phyloP scores from a whole-genome alignment of 139 green algal genomes.

The Chlorella sorokiniana region DNA sequence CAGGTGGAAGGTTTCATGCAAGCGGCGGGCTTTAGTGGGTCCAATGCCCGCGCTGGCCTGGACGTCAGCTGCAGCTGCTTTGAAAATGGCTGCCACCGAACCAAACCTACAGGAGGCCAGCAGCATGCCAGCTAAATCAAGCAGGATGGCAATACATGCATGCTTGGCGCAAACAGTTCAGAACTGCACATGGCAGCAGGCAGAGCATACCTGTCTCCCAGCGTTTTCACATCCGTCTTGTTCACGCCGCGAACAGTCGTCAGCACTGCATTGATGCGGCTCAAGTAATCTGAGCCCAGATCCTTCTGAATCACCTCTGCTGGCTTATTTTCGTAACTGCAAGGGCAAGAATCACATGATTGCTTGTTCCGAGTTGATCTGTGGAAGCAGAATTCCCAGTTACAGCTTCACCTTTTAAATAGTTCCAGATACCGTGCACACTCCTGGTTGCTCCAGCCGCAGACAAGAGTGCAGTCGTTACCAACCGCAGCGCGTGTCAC shows the following conservation, averaged over 20 bases:
- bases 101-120: conserved; percentile 38
- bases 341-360: neutral
- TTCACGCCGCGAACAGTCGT: conserved; percentile 82
- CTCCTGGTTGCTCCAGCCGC: conserved; percentile 85
- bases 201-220: conserved; percentile 56
- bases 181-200: conserved; percentile 30
- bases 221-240: conserved; percentile 75
- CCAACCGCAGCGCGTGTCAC: conserved; percentile 79
- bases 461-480: conserved; percentile 87
- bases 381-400: neutral
- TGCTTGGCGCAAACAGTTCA: neutral
- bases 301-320: conserved; percentile 76
- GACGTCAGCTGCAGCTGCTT: conserved; percentile 65
- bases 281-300: conserved; percentile 77
- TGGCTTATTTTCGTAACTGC: conserved; percentile 88
- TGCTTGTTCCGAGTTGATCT: neutral
- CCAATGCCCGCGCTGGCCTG: conserved; percentile 82
- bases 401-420: conserved; percentile 64
- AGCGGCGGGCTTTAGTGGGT: conserved; percentile 83
- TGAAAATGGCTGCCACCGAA: conserved; percentile 44
- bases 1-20: conserved; percentile 55
- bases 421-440: conserved; percentile 93
- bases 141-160: neutral
- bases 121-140: neutral
- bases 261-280: conserved; percentile 66